Base-by-base conservation (phyloP, 176 grass and related monocot species). In the Oryza officinalis region DNA sequence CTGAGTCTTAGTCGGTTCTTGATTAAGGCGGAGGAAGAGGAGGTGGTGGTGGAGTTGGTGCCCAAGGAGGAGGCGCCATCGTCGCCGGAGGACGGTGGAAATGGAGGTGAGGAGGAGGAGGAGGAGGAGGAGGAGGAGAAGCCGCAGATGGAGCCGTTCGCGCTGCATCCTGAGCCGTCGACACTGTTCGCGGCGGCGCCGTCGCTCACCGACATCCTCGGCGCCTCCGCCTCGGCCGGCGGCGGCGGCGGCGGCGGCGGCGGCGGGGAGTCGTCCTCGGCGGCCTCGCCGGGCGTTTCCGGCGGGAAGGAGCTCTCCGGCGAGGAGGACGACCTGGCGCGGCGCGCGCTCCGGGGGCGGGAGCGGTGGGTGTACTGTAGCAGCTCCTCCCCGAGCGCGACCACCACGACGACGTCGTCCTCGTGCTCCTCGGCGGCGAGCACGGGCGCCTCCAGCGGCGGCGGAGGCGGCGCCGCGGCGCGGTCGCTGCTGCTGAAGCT, bases 321-420 rank as follows among this genome's bases (percentile, higher is more conserved):
- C 2, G 82, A 82, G 43, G 85, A 78, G 47, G 88, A 96, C 27
- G 91, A 92, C 31, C 76, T 98, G 11, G 91, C 93, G 30, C 87
- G 91, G 38, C 84, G 89, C 60, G 96, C 87, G 35, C 87, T 96
- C 5, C 77, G 96, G 78, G 96, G 96, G 0, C 78, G 96, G 77
- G 89, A 95, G 75, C 89, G 96, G 27, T 94, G 93, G 84, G 93
- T 90, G 74, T 98, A 98, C 87, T 96, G 93, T 71, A 74, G 84
- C 59, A 57, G 18, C 52, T 78, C 92, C 49, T 88, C 95, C 6
- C 84, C 90, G 15, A 75, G 89, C n/a, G 84, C 90, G 77, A 83
- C 82, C 10, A 82, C 82, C 6, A 57, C 45, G 13, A 47, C 45
- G 45, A 47, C 52, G 10, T 81, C 89, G 15, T 94, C 90, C 44